phyloP scores from a whole-genome alignment of 164 flowering plant genomes.

The Tetracentron sinense region DNA sequence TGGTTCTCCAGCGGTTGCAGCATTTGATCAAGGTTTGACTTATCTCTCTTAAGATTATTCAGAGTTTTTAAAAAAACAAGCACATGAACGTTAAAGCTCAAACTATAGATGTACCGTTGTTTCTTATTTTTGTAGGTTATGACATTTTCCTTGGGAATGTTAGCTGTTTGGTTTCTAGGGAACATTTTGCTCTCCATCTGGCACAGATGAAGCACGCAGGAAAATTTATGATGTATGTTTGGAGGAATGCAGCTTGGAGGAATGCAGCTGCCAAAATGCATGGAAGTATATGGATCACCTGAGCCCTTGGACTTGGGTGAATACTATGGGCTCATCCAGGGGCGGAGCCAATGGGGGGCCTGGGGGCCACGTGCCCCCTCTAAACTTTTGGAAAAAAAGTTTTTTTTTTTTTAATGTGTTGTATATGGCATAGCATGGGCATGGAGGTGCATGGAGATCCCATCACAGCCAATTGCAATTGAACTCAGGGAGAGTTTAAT shows the following conservation, averaged over 20 bases:
- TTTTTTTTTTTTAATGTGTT: no score
- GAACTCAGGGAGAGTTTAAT: no score
- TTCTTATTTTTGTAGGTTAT: slow-evolving; percentile 61
- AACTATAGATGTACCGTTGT: no score
- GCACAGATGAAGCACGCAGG: slow-evolving; percentile 78
- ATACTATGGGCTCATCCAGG: slow-evolving; percentile 48
- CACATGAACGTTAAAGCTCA: no score
- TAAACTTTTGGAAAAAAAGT: no score
- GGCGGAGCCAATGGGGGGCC: no score
- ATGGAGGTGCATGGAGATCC: no score
- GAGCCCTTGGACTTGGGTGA: slow-evolving; percentile 84
- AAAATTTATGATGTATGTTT: slow-evolving; percentile 79
- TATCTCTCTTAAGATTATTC: neutral
- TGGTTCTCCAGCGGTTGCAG: slow-evolving; percentile 99
- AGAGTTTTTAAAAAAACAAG: neutral
- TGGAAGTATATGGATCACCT: slow-evolving; percentile 65
- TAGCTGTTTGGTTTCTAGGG: slow-evolving; percentile 94
- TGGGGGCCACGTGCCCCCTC: no score
- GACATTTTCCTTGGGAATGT: slow-evolving; percentile 97
- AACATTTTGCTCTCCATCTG: slow-evolving; percentile 81
- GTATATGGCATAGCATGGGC: no score
- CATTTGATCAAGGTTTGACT: slow-evolving; percentile 84
- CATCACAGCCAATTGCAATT: no score
- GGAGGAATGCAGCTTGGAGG: no score
- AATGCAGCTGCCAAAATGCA: slow-evolving; percentile 56